Percentiles rank a stretch among this genome's conserved stretches.
phyloP scores from a whole-genome alignment of 176 grass and related monocot genomes.

The Juncus effusus region DNA sequence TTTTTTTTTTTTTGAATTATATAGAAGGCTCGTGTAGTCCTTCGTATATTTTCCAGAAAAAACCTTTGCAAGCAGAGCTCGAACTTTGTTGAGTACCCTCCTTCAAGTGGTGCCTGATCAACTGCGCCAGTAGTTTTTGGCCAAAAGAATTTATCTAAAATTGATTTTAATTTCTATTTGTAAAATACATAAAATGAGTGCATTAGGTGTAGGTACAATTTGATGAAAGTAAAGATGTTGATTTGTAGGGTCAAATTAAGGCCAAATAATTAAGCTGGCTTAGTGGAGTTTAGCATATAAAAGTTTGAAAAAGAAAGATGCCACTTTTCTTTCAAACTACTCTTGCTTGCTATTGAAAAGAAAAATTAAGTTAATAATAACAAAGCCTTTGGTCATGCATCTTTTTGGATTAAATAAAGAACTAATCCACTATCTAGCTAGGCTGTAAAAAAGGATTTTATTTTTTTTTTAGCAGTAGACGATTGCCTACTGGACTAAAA shows the following conservation, averaged over 20 bases:
- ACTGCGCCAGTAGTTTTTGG: no score
- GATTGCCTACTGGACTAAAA: no score
- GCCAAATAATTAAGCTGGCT: constrained; percentile 7
- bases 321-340: constrained; percentile 27
- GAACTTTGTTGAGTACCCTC: no score
- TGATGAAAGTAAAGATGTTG: constrained; percentile 20
- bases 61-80: no score
- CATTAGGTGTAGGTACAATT: constrained; percentile 24
- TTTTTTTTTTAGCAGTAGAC: no score
- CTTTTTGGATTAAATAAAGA: constrained; percentile 26
- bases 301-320: constrained; percentile 24
- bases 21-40: no score
- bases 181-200: constrained; percentile 2
- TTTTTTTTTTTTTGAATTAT: no score
- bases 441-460: no score
- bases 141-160: no score
- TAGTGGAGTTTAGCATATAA: constrained; percentile 27
- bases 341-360: background rate
- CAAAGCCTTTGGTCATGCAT: background rate
- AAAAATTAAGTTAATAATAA: constrained; percentile 5
- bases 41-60: no score
- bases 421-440: constrained; percentile 1
- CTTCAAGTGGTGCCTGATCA: no score
- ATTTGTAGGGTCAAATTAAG: constrained; percentile 13
- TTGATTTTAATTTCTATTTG: no score